These are phyloP conservation scores for Prinsepia uniflora DNA, from an alignment of 306 rosid genomes.

Conservation along the genomic window DNA sequence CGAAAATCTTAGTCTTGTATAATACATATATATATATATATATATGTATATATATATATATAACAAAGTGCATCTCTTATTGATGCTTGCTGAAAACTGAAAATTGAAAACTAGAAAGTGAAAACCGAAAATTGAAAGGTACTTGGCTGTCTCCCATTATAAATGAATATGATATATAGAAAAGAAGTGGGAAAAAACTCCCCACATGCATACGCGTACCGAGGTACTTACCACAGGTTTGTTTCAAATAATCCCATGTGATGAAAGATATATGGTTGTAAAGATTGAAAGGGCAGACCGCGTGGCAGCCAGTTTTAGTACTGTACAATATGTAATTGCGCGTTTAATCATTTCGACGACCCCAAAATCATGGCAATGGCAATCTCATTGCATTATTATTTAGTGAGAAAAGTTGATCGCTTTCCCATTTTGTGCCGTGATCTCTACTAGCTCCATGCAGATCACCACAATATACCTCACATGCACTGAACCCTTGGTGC, in stretches of 20 bases:
- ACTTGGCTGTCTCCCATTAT: background rate
- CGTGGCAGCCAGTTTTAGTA: no score
- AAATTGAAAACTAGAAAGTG: no score
- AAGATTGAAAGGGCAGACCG: background rate
- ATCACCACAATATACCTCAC: slow-evolving; percentile 10
- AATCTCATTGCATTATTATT: no score
- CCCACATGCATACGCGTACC: background rate
- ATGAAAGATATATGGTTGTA: background rate
- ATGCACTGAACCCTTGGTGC: slow-evolving; percentile 12
- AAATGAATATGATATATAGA: background rate
- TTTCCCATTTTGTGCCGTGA: slow-evolving; percentile 14
- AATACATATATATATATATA: no score
- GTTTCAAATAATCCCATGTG: slow-evolving; percentile 21
- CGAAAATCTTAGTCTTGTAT: no score
- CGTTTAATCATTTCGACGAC: slow-evolving; percentile 2
- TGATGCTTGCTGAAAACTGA: no score
- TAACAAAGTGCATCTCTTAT: no score
- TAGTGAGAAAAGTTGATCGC: no score
- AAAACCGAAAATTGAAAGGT: background rate
- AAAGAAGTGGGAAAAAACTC: background rate
- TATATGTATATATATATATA: no score
- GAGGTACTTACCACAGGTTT: background rate
- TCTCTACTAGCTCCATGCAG: background rate
- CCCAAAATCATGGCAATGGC: slow-evolving; percentile 13
- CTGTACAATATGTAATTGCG: background rate